These are phyloP conservation scores for Phytophthora chlamydospora DNA, from an alignment of 352 stramenopile species.

Conservation along the genomic window DNA sequence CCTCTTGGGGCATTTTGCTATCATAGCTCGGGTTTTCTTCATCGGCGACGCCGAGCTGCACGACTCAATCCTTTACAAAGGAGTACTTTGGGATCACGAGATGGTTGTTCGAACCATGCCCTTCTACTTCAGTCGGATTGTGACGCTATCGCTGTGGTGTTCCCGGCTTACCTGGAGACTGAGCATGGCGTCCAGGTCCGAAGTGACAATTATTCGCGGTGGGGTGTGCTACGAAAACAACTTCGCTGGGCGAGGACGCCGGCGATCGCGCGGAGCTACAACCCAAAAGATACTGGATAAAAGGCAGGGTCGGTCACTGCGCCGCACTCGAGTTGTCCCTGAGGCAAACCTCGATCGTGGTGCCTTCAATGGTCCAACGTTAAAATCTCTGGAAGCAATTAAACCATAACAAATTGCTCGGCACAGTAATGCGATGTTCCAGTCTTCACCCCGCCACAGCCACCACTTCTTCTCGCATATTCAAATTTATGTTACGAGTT, in stretches of 20 bases:
- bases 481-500: no score
- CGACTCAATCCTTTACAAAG: conserved; percentile 9
- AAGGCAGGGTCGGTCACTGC: not conserved
- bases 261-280: not conserved
- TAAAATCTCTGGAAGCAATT: not conserved
- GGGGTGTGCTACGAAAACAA: conserved; percentile 19
- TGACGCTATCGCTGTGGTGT: conserved; percentile 27
- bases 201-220: conserved; percentile 21
- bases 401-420: not conserved
- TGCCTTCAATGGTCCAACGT: not conserved
- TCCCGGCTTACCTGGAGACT: conserved; percentile 28
- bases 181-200: conserved; percentile 1
- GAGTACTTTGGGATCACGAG: conserved; percentile 4
- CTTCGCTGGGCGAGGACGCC: conserved; percentile 3
- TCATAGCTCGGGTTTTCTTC: conserved; percentile 21
- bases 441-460: no score
- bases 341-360: not conserved
- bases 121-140: conserved; percentile 21
- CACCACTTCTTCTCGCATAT: no score
- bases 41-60: conserved; percentile 13
- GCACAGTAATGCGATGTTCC: no score
- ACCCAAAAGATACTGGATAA: conserved; percentile 1
- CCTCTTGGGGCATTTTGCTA: conserved; percentile 14
- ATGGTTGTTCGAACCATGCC: conserved; percentile 21
- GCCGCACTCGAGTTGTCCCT: not conserved